Evolutionary conservation across 2,329 filamentous ascomycete genomes (phyloP).

Genomic region (Paraconiothyrium brasiliense): DNA sequence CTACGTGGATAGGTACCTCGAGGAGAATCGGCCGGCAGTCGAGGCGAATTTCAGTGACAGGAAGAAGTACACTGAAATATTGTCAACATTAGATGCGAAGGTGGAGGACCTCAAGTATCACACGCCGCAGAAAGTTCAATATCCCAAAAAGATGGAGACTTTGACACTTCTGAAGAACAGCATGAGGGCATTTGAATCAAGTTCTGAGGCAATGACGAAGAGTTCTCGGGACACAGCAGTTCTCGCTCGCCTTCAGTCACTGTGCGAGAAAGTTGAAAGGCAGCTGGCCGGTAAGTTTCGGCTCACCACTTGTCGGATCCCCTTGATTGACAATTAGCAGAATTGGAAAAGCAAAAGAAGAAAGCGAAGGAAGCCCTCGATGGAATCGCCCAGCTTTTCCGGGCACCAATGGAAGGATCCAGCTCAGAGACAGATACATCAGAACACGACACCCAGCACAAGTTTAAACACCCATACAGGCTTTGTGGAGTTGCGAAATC

Average conservation of each 20-base stretch:
- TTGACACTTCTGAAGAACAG: slow-evolving; percentile 51
- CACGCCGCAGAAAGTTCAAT: slow-evolving; percentile 33
- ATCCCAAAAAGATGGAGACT: slow-evolving; percentile 46
- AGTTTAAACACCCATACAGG: slow-evolving; percentile 58
- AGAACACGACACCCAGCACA: slow-evolving; percentile 24
- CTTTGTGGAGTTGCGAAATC: slow-evolving; percentile 68
- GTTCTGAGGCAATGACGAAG: slow-evolving; percentile 19
- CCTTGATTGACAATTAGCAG: slow-evolving; percentile 35
- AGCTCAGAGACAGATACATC: slow-evolving; percentile 40
- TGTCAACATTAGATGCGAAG: slow-evolving; percentile 45
- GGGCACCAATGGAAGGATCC: slow-evolving; percentile 52
- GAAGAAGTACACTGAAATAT: slow-evolving; percentile 38
- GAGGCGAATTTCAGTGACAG: slow-evolving; percentile 58
- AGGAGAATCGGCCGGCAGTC: slow-evolving; percentile 59
- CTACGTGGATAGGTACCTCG: slow-evolving; percentile 69
- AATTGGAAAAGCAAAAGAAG: slow-evolving; percentile 54
- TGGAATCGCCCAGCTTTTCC: slow-evolving; percentile 57
- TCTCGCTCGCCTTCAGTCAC: slow-evolving; percentile 37
- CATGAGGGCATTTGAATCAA: slow-evolving; percentile 45
- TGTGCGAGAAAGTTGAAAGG: slow-evolving; percentile 43
- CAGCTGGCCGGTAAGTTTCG: slow-evolving; percentile 41
- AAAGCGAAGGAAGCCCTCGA: slow-evolving; percentile 54
- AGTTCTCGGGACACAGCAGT: slow-evolving; percentile 32
- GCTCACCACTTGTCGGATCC: too few species aligned
- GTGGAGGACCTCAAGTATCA: slow-evolving; percentile 49